A percentile compares a stretch with the other conserved stretches of the same genome.
Conservation (phyloP, 1,284 basidiomycete genomes). For the Cryptococcus maquisensis region DNA sequence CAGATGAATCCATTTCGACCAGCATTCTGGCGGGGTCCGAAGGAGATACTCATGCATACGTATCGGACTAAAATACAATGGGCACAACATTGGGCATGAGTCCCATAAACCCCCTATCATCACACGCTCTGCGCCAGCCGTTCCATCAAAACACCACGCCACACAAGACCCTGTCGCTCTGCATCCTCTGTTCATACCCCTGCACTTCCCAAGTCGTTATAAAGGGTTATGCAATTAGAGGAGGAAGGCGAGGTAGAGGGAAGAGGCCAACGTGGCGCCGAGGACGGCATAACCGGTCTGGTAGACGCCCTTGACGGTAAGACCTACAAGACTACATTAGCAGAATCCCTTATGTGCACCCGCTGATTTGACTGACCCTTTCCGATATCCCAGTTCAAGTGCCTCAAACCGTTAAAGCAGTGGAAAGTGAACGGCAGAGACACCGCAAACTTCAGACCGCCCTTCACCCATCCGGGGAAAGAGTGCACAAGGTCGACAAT, state of each 20-base stretch:
- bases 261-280: conserved; percentile 71
- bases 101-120: not conserved
- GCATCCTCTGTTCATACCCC: not conserved
- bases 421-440: conserved; percentile 88
- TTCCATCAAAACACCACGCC: no score
- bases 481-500: conserved; percentile 64
- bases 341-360: no score
- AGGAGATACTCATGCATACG: not conserved
- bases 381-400: conserved; percentile 85
- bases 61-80: not conserved
- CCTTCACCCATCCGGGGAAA: conserved; percentile 70
- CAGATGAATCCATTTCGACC: conserved; percentile 13
- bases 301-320: conserved; percentile 75
- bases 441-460: conserved; percentile 67
- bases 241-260: conserved; percentile 61
- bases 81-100: not conserved
- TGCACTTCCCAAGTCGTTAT: not conserved
- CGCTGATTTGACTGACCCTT: conserved; percentile 66
- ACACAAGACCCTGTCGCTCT: not conserved
- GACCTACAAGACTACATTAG: conserved; percentile 54
- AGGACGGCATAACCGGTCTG: conserved; percentile 74
- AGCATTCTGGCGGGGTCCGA: not conserved
- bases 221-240: conserved; percentile 13
- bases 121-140: conserved; percentile 1
- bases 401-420: conserved; percentile 82